phyloP scores from a whole-genome alignment of 2,329 filamentous ascomycete genomes.

The Xylariaceae sp. region DNA sequence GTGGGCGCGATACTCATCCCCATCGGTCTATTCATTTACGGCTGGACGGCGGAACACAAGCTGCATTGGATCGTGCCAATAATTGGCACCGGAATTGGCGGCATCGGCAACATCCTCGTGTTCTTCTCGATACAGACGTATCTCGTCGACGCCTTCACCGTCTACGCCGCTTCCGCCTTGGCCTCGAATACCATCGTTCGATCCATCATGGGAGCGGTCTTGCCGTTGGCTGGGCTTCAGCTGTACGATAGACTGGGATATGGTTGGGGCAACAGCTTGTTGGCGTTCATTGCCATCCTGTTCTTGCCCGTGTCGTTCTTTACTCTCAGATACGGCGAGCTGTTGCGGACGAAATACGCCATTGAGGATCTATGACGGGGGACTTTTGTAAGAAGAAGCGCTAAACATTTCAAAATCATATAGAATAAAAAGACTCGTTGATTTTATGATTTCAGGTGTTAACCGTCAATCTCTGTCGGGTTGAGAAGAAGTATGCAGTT shows the following conservation, averaged over 20 bases:
- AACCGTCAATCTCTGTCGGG: too few relatives aligned
- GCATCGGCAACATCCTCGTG: constrained; percentile 31
- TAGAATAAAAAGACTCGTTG: too few relatives aligned
- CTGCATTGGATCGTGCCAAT: constrained; percentile 48
- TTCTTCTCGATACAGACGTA: constrained; percentile 33
- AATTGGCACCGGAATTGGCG: constrained; percentile 39
- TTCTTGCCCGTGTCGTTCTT: constrained; percentile 20
- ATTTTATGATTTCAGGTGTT: too few relatives aligned
- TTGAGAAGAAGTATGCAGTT: too few relatives aligned
- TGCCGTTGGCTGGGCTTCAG: constrained; percentile 47
- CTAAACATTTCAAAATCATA: too few relatives aligned
- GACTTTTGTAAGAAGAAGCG: not conserved
- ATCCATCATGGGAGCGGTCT: constrained; percentile 44
- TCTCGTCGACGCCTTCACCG: constrained; percentile 52
- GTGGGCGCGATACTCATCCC: constrained; percentile 36
- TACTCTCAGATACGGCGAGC: constrained; percentile 22
- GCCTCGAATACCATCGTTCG: constrained; percentile 54
- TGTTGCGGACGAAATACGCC: constrained; percentile 15
- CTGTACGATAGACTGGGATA: constrained; percentile 50
- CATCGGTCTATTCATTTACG: constrained; percentile 43
- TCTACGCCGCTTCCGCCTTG: constrained; percentile 51
- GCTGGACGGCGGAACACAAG: constrained; percentile 42
- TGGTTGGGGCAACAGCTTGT: constrained; percentile 54
- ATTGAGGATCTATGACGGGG: constrained; percentile 18
- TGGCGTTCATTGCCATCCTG: constrained; percentile 44